These are phyloP conservation scores for Fusarium napiforme DNA, from an alignment of 2,329 filamentous ascomycete genomes.

Conservation along the genomic window DNA sequence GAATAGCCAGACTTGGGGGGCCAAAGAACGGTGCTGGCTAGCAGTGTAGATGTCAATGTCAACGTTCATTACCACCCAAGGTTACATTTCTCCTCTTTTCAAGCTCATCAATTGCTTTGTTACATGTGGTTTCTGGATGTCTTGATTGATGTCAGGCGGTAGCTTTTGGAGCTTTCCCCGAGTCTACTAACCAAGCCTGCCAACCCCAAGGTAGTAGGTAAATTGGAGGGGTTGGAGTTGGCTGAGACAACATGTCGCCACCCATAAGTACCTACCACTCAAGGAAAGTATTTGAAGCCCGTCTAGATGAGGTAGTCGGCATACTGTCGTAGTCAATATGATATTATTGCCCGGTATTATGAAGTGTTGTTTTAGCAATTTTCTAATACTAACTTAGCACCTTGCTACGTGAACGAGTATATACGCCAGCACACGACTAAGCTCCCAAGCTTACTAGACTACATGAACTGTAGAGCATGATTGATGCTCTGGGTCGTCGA, in stretches of 20 bases:
- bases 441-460: background rate
- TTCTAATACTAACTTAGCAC: background rate
- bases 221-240: conserved; percentile 8
- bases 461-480: background rate
- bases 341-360: background rate
- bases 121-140: conserved; percentile 9
- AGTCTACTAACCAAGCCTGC: background rate
- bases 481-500: background rate
- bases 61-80: background rate
- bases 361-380: background rate
- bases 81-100: conserved; percentile 38
- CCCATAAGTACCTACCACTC: background rate
- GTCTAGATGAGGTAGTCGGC: background rate
- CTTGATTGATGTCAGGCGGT: conserved; percentile 12
- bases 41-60: background rate
- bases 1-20: background rate
- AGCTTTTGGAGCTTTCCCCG: background rate
- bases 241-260: conserved; percentile 11
- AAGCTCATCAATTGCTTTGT: conserved; percentile 5
- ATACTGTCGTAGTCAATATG: background rate
- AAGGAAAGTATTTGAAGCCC: background rate
- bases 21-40: background rate
- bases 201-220: background rate
- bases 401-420: background rate
- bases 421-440: background rate